phyloP scores from a whole-genome alignment of 495 filamentous ascomycete genomes.

The Hypoxylon trugodes region DNA sequence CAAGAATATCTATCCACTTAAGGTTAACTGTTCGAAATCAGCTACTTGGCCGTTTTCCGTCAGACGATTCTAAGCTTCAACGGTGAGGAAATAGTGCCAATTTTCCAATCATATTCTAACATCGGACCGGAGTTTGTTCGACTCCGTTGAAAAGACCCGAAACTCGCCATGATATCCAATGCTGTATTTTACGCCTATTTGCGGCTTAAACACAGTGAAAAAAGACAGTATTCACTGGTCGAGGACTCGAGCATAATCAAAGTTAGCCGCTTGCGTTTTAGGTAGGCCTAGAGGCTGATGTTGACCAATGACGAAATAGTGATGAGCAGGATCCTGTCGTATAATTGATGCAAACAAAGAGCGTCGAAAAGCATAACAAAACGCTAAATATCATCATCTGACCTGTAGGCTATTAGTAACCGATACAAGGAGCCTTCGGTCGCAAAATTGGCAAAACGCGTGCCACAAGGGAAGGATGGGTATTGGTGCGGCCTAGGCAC shows the following conservation, averaged over 20 bases:
- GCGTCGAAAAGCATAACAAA: no score
- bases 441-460: constrained; percentile 5
- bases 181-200: no score
- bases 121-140: no score
- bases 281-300: no score
- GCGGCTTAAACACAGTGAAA: no score
- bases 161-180: background rate
- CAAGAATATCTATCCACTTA: background rate
- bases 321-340: no score
- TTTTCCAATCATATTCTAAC: background rate
- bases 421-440: background rate
- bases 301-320: no score
- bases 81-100: no score
- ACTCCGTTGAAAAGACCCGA: background rate
- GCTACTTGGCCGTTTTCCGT: background rate
- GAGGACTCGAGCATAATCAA: no score
- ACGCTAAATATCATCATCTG: background rate
- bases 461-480: constrained; percentile 3
- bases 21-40: background rate
- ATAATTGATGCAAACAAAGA: background rate
- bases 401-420: background rate
- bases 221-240: no score
- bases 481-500: background rate
- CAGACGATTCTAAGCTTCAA: background rate
- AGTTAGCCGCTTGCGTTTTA: no score